Conservation (phyloP, 2,329 filamentous ascomycete species). For the Huntiella omanensis region DNA sequence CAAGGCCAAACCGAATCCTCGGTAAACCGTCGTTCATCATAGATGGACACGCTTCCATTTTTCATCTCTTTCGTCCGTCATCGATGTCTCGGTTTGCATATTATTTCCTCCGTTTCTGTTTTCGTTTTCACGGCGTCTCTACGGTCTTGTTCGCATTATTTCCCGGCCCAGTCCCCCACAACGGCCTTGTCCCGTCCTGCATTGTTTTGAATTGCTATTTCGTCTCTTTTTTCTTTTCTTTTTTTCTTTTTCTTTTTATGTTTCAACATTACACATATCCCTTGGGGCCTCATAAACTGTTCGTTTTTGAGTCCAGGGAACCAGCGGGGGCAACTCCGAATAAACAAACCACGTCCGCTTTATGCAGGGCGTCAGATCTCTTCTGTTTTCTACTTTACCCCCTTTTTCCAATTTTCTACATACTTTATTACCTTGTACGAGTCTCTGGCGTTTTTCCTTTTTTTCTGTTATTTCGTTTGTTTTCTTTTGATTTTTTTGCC, state of each 20-base stretch:
- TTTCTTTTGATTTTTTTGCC: not conserved
- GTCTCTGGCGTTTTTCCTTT: slow-evolving; percentile 1
- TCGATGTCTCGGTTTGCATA: not conserved
- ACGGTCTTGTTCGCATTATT: too few species aligned
- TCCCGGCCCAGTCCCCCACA: too few species aligned
- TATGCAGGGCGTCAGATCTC: not conserved
- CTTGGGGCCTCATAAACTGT: too few species aligned
- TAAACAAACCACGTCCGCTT: not conserved
- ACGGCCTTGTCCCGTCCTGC: not conserved
- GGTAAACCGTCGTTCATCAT: too few species aligned
- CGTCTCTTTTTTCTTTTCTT: slow-evolving; percentile 4
- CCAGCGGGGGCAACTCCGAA: too few species aligned
- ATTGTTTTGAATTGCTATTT: slow-evolving; percentile 3
- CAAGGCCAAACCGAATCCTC: too few species aligned
- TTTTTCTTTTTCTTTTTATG: not conserved
- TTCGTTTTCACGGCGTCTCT: too few species aligned
- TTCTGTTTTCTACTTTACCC: not conserved
- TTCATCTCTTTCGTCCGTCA: not conserved
- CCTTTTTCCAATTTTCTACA: slow-evolving; percentile 1
- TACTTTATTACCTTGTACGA: not conserved
- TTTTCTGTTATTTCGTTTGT: not conserved
- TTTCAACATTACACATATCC: not conserved
- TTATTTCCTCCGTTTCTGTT: not conserved
- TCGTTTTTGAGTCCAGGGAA: not conserved
- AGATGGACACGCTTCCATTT: too few species aligned